These are phyloP conservation scores for Mucor velutinosus DNA, from an alignment of 371 early-diverging fungal genomes.

Conservation along the genomic window DNA sequence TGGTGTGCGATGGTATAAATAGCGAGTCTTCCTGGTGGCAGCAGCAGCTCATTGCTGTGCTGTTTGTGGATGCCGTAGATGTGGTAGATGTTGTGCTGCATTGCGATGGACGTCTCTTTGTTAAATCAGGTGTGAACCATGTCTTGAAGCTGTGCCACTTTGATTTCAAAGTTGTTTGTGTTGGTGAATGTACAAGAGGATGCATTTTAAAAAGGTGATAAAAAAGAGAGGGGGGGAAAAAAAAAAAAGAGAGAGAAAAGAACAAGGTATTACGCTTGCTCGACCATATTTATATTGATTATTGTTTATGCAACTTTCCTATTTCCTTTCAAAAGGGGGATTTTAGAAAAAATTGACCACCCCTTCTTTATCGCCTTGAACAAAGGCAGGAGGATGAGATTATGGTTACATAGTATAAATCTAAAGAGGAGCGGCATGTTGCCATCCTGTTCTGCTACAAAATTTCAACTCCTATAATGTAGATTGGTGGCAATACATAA, in stretches of 20 bases:
- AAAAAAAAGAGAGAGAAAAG: not conserved
- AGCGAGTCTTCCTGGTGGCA: conserved; percentile 5
- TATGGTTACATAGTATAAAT: not conserved
- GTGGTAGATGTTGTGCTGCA: conserved; percentile 17
- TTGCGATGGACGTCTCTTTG: conserved; percentile 26
- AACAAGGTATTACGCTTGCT: not conserved
- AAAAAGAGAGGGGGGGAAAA: conserved; percentile 3
- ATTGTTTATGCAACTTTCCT: not conserved
- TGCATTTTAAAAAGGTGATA: conserved; percentile 10
- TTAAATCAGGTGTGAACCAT: conserved; percentile 28
- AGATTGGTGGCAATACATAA: not conserved
- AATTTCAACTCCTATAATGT: not conserved
- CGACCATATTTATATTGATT: not conserved
- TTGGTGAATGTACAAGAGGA: conserved; percentile 21
- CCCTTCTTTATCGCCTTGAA: not conserved
- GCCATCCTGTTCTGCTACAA: not conserved
- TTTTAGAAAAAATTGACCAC: not conserved
- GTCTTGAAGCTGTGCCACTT: conserved; percentile 23
- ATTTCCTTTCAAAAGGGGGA: not conserved
- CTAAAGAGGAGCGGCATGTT: conserved; percentile 5
- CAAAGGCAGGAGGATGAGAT: not conserved
- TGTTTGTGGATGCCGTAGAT: conserved; percentile 4
- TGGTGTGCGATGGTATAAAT: not conserved
- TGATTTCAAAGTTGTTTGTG: conserved; percentile 14
- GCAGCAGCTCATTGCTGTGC: not conserved